Evolutionary conservation across 1,139 yeast genomes (phyloP).

Genomic region (Lodderomyces beijingensis): DNA sequence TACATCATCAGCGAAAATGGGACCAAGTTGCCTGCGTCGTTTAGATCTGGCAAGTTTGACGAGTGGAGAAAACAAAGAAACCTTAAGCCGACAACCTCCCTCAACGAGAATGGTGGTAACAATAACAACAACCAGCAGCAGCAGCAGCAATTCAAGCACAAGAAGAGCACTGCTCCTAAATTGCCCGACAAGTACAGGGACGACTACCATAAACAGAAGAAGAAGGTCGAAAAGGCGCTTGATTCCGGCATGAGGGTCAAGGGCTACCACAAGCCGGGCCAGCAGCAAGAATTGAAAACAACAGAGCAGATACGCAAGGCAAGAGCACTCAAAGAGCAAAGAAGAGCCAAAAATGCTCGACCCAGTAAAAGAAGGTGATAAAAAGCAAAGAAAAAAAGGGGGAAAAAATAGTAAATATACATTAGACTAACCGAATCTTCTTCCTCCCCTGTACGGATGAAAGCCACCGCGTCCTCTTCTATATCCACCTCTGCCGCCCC

Average conservation of each 20-base stretch:
- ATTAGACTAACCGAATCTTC: background rate
- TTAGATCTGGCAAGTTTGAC: conserved; percentile 85
- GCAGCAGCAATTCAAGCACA: conserved; percentile 85
- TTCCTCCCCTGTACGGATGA: conserved; percentile 24
- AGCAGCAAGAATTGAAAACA: conserved; percentile 57
- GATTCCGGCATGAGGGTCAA: conserved; percentile 72
- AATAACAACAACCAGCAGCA: conserved; percentile 37
- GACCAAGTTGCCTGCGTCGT: conserved; percentile 86
- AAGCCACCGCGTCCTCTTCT: conserved; percentile 21
- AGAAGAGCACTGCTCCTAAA: conserved; percentile 74
- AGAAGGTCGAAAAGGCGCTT: conserved; percentile 75
- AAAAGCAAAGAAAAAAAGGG: background rate
- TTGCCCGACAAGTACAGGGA: conserved; percentile 87
- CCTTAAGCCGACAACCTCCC: conserved; percentile 33
- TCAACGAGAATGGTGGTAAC: conserved; percentile 18
- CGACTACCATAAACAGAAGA: conserved; percentile 78
- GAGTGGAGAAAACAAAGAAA: conserved; percentile 82
- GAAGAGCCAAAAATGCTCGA: conserved; percentile 82
- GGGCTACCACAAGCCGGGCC: conserved; percentile 57
- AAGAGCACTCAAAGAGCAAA: conserved; percentile 65
- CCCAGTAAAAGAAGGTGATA: conserved; percentile 41
- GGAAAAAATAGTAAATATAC: background rate
- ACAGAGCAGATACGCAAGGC: conserved; percentile 77
- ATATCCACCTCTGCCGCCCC: conserved; percentile 21
- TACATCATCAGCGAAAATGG: conserved; percentile 95